Conservation (phyloP, 371 early-diverging fungal species). For the Nematocida ironsii region DNA sequence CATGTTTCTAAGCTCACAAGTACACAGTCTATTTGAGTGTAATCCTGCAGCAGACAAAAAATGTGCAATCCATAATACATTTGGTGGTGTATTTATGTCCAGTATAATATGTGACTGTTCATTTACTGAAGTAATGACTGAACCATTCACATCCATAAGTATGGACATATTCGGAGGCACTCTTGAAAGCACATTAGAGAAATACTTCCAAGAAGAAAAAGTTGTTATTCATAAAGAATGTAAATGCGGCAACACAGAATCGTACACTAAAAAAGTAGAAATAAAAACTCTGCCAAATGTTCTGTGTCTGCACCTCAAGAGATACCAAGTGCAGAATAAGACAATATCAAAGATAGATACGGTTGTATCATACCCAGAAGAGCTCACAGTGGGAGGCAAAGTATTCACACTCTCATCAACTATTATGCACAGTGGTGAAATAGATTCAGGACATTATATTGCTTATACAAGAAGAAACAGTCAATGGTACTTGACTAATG, state of each 20-base stretch:
- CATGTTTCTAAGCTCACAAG: constrained; percentile 41
- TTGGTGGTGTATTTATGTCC: constrained; percentile 34
- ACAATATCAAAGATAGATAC: constrained; percentile 38
- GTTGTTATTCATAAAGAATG: constrained; percentile 24
- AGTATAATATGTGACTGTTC: constrained; percentile 2
- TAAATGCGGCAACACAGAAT: constrained; percentile 10
- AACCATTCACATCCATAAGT: constrained; percentile 40
- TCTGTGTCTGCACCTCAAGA: constrained; percentile 56
- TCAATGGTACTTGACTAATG: constrained; percentile 60
- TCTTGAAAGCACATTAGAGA: constrained; percentile 7
- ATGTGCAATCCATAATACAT: constrained; percentile 30
- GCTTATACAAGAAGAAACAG: constrained; percentile 44
- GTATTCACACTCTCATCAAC: constrained; percentile 41
- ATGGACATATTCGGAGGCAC: constrained; percentile 27
- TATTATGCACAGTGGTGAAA: constrained; percentile 56
- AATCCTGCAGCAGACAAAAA: not conserved
- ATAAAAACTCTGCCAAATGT: constrained; percentile 37
- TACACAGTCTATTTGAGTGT: constrained; percentile 3
- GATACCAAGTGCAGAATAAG: constrained; percentile 53
- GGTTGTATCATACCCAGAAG: constrained; percentile 40
- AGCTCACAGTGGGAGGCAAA: not conserved
- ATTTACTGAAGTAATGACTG: not conserved
- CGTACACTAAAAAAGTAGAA: constrained; percentile 32
- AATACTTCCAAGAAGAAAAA: constrained; percentile 14
- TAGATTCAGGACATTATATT: constrained; percentile 61